Percentiles rank a stretch among this genome's conserved stretches.
These are phyloP conservation scores for Euphorbia lathyris DNA, from an alignment of 345 rosid genomes.

Conservation along the genomic window DNA sequence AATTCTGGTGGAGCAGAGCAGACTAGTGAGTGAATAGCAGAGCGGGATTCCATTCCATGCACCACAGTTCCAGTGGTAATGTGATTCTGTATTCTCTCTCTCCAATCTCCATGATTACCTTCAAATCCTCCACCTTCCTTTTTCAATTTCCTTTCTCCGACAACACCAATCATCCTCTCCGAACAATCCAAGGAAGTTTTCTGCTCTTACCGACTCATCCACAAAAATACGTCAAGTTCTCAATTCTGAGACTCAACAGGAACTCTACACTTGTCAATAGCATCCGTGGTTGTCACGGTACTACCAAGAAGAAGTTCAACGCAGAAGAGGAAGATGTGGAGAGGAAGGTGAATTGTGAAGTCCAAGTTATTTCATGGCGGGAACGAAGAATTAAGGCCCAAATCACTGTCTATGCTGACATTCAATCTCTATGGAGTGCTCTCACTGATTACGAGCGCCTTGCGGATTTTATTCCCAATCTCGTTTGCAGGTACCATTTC, in stretches of 20 bases:
- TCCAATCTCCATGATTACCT: slow-evolving; percentile 14
- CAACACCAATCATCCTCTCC: background rate
- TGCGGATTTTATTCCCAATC: slow-evolving; percentile 90
- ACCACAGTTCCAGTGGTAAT: background rate
- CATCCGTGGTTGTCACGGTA: background rate
- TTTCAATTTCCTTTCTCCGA: background rate
- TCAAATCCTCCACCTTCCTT: slow-evolving; percentile 11
- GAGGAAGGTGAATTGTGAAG: slow-evolving; percentile 64
- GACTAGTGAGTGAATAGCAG: background rate
- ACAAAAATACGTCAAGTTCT: background rate
- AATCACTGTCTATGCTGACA: slow-evolving; percentile 55
- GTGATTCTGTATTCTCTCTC: background rate
- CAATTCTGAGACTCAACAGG: background rate
- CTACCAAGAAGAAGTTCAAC: background rate
- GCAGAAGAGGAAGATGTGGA: slow-evolving; percentile 29
- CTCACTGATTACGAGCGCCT: slow-evolving; percentile 94
- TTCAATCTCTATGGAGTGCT: slow-evolving; percentile 73
- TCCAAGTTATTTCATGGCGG: slow-evolving; percentile 89
- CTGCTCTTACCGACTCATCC: background rate
- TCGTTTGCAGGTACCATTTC: slow-evolving; percentile 56
- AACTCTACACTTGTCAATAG: background rate
- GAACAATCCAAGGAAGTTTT: background rate
- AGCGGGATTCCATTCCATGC: background rate
- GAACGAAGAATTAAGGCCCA: slow-evolving; percentile 75
- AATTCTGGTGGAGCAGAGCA: no score